Evolutionary conservation across 1,284 basidiomycete genomes (phyloP), one percentile per base, ranked within the genome.

Genomic region (Cryptococcus sp.): DNA sequence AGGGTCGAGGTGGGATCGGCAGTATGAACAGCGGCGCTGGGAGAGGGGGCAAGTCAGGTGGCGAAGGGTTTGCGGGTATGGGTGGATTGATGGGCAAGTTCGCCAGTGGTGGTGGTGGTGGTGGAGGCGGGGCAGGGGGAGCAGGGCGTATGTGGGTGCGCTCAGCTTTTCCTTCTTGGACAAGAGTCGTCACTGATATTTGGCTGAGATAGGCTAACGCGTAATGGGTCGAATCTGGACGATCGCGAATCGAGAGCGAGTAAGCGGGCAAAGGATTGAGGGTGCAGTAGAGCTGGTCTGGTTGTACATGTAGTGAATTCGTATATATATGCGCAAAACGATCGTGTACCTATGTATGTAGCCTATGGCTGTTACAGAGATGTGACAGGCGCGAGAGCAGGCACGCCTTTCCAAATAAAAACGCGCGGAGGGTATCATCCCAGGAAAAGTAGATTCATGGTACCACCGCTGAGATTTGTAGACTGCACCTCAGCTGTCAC

Each of bases 61-160:
- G 39, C 25, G 22, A 19, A 20, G 31, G 38, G 13, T n/a, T n/a
- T 19, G 16, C 11, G 42, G 38, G 15, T 39, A 47, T 20, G 16
- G 10, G 5, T 44, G n/a, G 20, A 11, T 40, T 54, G 38, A 53
- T 17, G 25, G 15, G 19, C 15, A 8, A 41, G 57, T 20, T 53
- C n/a, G n/a, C n/a, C n/a, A n/a, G n/a, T 15, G 27, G 35, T 25
- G 53, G 47, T 3, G 39, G 49, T 20, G 39, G 35, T n/a, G 38
- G 31, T 17, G 46, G 6, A 20, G 55, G 47, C 0, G 42, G 23
- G 4, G 40, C 19, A 46, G 52, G 35, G 17, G 50, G 44, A 35
- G 48, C 16, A 47, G 57, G 59, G 55, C 56, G 59, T 48, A 57
- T 52, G 61, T 62, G 57, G 61, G 61, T 62, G 57, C 53, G 60